Evolutionary conservation across 257 asterid genomes (phyloP), one percentile per base, ranked within the genome.

Genomic region (Ilex asprella): DNA sequence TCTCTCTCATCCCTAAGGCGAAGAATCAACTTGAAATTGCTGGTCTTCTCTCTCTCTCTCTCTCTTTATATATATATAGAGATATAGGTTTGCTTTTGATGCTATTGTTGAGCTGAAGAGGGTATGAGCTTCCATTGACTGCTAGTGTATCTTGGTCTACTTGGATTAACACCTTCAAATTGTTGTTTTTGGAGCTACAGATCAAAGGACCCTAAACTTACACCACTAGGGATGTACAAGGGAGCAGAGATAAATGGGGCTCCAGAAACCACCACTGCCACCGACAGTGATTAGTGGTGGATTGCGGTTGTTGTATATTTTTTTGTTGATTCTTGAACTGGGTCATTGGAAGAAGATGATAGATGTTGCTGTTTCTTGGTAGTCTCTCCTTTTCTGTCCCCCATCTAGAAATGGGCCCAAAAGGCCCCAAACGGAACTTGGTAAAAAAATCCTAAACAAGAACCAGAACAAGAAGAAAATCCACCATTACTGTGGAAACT

Each of bases 61-160:
- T n/a, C n/a, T n/a, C n/a, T n/a, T n/a, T n/a, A n/a, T n/a, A n/a
- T n/a, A n/a, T n/a, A n/a, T n/a, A n/a, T n/a, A n/a, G n/a, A n/a
- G n/a, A 56, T 21, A 6, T 65, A 58, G 15, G 49, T 66, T 16
- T 58, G 71, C 11, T 51, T 53, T 16, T 62, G 67, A 2, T 50
- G 74, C 56, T 74, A 74, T 6, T 50, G 60, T 2, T 55, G 63
- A 12, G 80, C 60, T 2, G 81, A 35, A 2, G 81, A 70, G 0
- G 79, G 67, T 44, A 75, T 44, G 16, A 58, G 69, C 67, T 79
- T 76, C 85, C 85, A 79, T 65, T 79, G 78, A 46, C 73, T 43
- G 30, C 79, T 59, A 10, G 85, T 67, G 27, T 65, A 73, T 56
- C 79, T 73, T 6, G 81, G 73, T 30, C 85, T 67, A 64, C 73